Percentiles rank a stretch among this genome's conserved stretches.
phyloP scores from a whole-genome alignment of 106 monocot genomes.

The Apostasia ramifera region DNA sequence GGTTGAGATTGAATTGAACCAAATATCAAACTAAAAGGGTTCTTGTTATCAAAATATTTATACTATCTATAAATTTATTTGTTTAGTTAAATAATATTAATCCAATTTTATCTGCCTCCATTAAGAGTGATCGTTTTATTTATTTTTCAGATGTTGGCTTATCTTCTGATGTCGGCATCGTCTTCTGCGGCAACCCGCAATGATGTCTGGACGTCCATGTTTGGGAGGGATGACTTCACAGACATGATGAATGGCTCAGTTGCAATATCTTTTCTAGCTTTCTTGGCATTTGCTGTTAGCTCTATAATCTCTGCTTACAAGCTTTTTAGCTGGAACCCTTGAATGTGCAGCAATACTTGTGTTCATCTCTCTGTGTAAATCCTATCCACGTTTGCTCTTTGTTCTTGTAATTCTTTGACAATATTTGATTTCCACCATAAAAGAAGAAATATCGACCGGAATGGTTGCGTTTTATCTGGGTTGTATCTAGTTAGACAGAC shows the following conservation, averaged over 20 bases:
- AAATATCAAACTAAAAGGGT: too few relatives aligned
- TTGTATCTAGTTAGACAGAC: too few relatives aligned
- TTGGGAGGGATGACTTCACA: constrained; percentile 21
- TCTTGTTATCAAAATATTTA: too few relatives aligned
- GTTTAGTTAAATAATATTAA: too few relatives aligned
- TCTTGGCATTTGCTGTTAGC: constrained; percentile 22
- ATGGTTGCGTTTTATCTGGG: too few relatives aligned
- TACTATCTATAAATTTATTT: too few relatives aligned
- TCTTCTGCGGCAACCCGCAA: constrained; percentile 22
- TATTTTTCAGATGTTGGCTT: constrained; percentile 20
- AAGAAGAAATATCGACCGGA: too few relatives aligned
- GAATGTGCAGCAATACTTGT: neutral
- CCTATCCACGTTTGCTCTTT: too few relatives aligned
- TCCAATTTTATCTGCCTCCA: neutral
- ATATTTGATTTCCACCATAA: too few relatives aligned
- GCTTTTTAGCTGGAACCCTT: constrained; percentile 9
- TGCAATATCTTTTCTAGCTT: constrained; percentile 25
- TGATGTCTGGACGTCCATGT: constrained; percentile 17
- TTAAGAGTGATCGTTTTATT: neutral
- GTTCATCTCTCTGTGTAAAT: too few relatives aligned
- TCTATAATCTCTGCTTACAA: constrained; percentile 23
- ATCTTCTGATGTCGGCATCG: constrained; percentile 27
- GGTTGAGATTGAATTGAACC: too few relatives aligned
- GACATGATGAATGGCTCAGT: constrained; percentile 13
- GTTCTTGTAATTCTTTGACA: too few relatives aligned